A percentile compares a stretch with the other conserved stretches of the same genome.
Conservation (phyloP, 2,329 filamentous ascomycete species). For the Venturia oleaginea region DNA sequence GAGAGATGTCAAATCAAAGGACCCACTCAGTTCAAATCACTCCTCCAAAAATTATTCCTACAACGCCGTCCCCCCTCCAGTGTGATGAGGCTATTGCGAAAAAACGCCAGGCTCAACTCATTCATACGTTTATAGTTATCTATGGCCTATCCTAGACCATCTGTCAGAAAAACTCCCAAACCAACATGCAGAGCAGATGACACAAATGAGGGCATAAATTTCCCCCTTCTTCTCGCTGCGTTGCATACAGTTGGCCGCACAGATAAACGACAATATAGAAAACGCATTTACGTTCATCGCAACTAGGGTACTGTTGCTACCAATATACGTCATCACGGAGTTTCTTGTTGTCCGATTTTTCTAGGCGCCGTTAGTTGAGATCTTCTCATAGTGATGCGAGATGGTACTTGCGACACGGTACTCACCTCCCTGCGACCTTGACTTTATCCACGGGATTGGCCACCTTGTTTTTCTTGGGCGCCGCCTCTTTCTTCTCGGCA, state of each 20-base stretch:
- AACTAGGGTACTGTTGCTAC: neutral
- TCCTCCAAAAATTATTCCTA: neutral
- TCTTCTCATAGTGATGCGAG: neutral
- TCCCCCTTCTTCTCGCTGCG: neutral
- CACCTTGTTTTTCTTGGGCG: constrained; percentile 5
- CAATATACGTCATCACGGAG: neutral
- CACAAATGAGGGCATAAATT: neutral
- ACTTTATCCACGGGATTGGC: neutral
- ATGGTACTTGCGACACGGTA: neutral
- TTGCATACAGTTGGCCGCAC: neutral
- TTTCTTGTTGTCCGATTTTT: neutral
- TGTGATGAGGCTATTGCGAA: neutral
- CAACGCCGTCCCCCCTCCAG: neutral
- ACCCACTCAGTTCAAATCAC: no score
- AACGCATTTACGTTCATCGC: neutral
- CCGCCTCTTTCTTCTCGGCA: neutral
- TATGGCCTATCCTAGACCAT: neutral
- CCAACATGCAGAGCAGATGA: neutral
- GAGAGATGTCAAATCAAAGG: no score
- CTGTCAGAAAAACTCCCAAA: neutral
- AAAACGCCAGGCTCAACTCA: neutral
- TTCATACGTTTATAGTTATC: neutral
- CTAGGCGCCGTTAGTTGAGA: neutral
- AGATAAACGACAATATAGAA: neutral
- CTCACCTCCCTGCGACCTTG: constrained; percentile 1